phyloP scores from a whole-genome alignment of 2,329 filamentous ascomycete species.

The Fusarium duplospermum region DNA sequence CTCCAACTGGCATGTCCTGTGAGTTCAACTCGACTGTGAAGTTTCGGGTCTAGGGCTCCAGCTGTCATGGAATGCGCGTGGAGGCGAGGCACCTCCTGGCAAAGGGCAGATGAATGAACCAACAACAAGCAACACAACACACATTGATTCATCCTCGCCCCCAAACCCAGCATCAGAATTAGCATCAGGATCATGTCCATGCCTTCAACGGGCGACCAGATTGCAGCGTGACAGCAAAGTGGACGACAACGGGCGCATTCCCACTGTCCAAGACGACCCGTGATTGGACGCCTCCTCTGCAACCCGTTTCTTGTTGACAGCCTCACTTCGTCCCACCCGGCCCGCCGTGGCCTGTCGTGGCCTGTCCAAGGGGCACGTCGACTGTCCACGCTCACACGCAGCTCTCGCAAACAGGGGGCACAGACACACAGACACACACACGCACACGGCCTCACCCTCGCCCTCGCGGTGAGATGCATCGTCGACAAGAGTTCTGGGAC shows the following conservation, averaged over 20 bases:
- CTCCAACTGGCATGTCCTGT: not conserved
- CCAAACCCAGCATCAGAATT: slow-evolving; percentile 3
- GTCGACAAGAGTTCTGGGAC: slow-evolving; percentile 16
- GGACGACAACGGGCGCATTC: slow-evolving; percentile 38
- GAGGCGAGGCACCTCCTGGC: slow-evolving; percentile 25
- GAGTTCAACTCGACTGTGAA: not conserved
- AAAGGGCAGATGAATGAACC: slow-evolving; percentile 5
- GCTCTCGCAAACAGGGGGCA: slow-evolving; percentile 24
- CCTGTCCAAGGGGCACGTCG: slow-evolving; percentile 35
- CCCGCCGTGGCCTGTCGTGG: slow-evolving; percentile 30
- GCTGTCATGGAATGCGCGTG: slow-evolving; percentile 1
- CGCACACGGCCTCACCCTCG: not conserved
- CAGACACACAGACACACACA: slow-evolving; percentile 27
- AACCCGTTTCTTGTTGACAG: slow-evolving; percentile 39
- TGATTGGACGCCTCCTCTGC: slow-evolving; percentile 40
- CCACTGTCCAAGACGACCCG: slow-evolving; percentile 7
- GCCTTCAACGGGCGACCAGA: slow-evolving; percentile 38
- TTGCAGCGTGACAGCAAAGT: slow-evolving; percentile 34
- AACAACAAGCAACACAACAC: not conserved
- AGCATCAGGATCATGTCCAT: slow-evolving; percentile 10
- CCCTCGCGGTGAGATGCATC: slow-evolving; percentile 26
- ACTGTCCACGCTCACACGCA: slow-evolving; percentile 18
- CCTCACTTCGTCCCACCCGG: slow-evolving; percentile 39
- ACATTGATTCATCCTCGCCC: not conserved
- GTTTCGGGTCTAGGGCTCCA: slow-evolving; percentile 8